These are phyloP conservation scores for Paraphoma sp. DNA, from an alignment of 2,329 filamentous ascomycete species.

Conservation along the genomic window DNA sequence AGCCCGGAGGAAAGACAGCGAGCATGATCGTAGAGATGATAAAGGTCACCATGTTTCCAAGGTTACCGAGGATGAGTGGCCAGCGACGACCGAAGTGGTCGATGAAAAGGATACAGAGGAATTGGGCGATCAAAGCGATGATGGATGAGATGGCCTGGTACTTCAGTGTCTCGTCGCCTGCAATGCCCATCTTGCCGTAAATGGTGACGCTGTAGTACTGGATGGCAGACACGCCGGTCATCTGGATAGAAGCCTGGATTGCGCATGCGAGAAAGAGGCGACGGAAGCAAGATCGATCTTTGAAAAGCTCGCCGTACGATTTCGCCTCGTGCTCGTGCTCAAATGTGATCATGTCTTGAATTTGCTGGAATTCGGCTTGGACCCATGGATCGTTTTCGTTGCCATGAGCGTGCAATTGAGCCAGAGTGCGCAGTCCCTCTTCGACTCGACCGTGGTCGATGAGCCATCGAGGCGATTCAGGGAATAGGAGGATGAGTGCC, in stretches of 20 bases:
- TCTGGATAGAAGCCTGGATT: constrained; percentile 74
- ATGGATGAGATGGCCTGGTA: constrained; percentile 79
- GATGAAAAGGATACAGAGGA: constrained; percentile 71
- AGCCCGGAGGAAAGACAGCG: constrained; percentile 67
- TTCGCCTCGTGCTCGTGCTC: constrained; percentile 75
- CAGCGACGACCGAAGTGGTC: constrained; percentile 74
- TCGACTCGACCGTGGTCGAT: constrained; percentile 73
- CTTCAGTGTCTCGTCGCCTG: constrained; percentile 68
- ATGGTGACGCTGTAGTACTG: constrained; percentile 76
- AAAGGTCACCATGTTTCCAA: constrained; percentile 74
- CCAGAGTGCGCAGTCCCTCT: constrained; percentile 70
- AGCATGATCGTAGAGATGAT: constrained; percentile 68
- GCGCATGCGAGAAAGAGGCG: constrained; percentile 73
- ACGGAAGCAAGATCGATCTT: constrained; percentile 69
- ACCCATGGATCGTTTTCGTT: constrained; percentile 72
- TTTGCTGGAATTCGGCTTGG: constrained; percentile 73
- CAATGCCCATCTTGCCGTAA: constrained; percentile 73
- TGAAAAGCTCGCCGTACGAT: constrained; percentile 74
- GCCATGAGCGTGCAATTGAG: constrained; percentile 73
- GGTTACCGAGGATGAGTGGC: constrained; percentile 74
- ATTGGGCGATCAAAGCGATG: constrained; percentile 72
- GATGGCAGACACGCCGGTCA: constrained; percentile 71
- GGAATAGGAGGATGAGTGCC: constrained; percentile 73
- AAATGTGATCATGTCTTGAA: constrained; percentile 68
- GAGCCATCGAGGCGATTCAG: constrained; percentile 73